Base-by-base conservation (phyloP, 768 basidiomycete species). In the Leccinum ochraceum region DNA sequence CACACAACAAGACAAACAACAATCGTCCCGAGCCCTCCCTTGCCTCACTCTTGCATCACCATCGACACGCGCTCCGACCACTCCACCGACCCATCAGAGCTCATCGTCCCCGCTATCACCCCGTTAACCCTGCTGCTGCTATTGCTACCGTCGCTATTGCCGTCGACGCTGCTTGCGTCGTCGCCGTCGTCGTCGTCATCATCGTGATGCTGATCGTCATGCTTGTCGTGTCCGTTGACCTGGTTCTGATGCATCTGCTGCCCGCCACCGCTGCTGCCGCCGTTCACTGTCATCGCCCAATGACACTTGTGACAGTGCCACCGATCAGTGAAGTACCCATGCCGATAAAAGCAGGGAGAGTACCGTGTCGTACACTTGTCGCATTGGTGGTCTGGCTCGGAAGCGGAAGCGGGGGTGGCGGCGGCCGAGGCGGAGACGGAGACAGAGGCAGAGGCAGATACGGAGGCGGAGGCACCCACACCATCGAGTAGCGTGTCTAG, bases 311-410 rank as follows among this genome's bases (percentile, higher is more conserved):
- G 83, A 65, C 81, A 83, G 39, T 77, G 65, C 68, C 66, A 71
- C 57, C 65, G 66, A 62, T 67, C 67, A 62, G 70, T 62, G 51
- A 59, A 56, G 54, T 65, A 61, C 51, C 32, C 70, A 56, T 56
- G 75, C 64, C 78, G 82, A 72, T 93, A 86, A 74, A 93, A 94
- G 53, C 82, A 83, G 3, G 92, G 92, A 17, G 92, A 91, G 71
- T 82, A 90, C 60, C 83, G 81, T 2, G 92, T 87, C 46, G 76
- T 71, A 71, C 92, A 94, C 28, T 77, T 75, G 62, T 75, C 76
- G 69, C 92, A 94, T 49, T 73, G 67, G 13, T 75, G 76, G 4
- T 80, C 75, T 14, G 63, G 60, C 28, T 72, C 63, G 9, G 64
- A 24, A 4, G 61, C 48, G 39, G 66, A 6, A 28, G 16, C 32